These are phyloP conservation scores for Boletus huronensis DNA, from an alignment of 768 basidiomycete genomes.

Conservation along the genomic window DNA sequence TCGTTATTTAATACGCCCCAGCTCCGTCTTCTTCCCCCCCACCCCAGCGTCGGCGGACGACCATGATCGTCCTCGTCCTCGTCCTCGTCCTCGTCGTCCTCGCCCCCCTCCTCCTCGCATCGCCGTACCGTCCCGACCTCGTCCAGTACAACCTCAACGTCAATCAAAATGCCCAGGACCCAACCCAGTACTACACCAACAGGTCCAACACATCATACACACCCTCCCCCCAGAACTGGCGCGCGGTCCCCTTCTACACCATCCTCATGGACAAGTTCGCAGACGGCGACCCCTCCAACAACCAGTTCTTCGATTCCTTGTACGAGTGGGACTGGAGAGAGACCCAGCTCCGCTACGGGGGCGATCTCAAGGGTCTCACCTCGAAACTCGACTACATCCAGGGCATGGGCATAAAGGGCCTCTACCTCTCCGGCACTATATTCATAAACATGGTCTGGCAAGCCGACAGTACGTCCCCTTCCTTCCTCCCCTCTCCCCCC, in stretches of 20 bases:
- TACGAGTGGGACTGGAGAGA: constrained; percentile 86
- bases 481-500: neutral
- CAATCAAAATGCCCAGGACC: constrained; percentile 66
- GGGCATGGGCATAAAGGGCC: constrained; percentile 79
- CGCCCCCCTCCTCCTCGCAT: constrained; percentile 43
- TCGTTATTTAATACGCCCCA: no score
- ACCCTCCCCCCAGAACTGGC: constrained; percentile 83
- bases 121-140: constrained; percentile 67
- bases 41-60: no score
- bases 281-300: constrained; percentile 88
- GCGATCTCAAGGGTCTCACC: constrained; percentile 78
- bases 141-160: constrained; percentile 74
- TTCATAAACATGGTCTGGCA: constrained; percentile 98
- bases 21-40: no score
- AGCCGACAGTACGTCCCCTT: constrained; percentile 73
- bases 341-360: constrained; percentile 85
- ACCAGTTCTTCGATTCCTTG: constrained; percentile 79
- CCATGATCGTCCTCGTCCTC: constrained; percentile 36
- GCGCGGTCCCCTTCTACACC: constrained; percentile 74
- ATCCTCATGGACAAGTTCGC: constrained; percentile 91
- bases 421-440: constrained; percentile 91
- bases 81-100: constrained; percentile 33
- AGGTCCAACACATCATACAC: constrained; percentile 68
- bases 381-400: constrained; percentile 81
- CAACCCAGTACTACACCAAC: constrained; percentile 60